Percentiles rank a stretch among this genome's conserved stretches.
phyloP scores from a whole-genome alignment of 345 rosid species.

The Viola odorata region DNA sequence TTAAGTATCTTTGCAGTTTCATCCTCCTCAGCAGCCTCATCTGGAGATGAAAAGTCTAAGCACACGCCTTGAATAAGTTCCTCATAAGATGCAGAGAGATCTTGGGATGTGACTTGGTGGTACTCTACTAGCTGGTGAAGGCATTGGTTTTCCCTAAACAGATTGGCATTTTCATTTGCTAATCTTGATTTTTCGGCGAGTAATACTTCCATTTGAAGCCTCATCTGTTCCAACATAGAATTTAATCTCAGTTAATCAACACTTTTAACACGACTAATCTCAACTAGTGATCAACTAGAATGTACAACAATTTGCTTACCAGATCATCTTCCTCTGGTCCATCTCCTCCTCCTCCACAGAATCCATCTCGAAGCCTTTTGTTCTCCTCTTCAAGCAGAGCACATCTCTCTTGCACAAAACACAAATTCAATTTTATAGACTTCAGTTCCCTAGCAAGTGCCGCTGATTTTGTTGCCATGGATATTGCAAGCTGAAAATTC shows the following conservation, averaged over 20 bases:
- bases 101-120: constrained; percentile 75
- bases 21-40: not conserved
- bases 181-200: constrained; percentile 85
- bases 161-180: constrained; percentile 76
- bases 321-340: constrained; percentile 90
- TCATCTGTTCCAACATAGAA: constrained; percentile 43
- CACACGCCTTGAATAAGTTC: constrained; percentile 53
- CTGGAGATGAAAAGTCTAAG: constrained; percentile 63
- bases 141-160: constrained; percentile 80
- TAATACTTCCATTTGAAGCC: constrained; percentile 85
- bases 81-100: constrained; percentile 73
- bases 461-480: constrained; percentile 80
- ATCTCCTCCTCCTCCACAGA: constrained; percentile 41
- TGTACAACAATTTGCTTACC: constrained; percentile 28
- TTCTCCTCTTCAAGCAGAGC: constrained; percentile 79
- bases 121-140: constrained; percentile 80
- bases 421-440: constrained; percentile 59
- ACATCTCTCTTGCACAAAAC: constrained; percentile 73
- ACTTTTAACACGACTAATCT: not conserved
- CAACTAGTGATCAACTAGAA: not conserved
- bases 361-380: constrained; percentile 76
- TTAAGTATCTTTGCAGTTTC: constrained; percentile 11
- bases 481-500: constrained; percentile 58
- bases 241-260: not conserved
- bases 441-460: constrained; percentile 74